Conservation (phyloP, 2,329 filamentous ascomycete species). For the Calonectria leucothoes region DNA sequence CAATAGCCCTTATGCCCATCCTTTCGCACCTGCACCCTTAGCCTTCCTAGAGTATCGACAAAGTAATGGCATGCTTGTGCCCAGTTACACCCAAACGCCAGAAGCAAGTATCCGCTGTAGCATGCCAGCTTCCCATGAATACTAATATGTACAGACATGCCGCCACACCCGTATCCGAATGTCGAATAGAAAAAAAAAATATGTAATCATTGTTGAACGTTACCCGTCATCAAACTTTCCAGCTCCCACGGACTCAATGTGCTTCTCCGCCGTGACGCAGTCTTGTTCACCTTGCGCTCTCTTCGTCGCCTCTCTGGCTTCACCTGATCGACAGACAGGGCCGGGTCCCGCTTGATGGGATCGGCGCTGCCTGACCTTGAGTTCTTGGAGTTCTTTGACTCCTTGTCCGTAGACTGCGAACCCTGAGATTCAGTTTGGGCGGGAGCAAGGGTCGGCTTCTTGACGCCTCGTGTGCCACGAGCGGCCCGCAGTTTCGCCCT, state of each 20-base stretch:
- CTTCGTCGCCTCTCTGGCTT: slow-evolving; percentile 59
- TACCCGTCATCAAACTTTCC: slow-evolving; percentile 69
- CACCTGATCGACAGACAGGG: slow-evolving; percentile 32
- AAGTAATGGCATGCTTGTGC: background rate
- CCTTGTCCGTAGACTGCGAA: slow-evolving; percentile 15
- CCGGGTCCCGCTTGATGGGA: slow-evolving; percentile 49
- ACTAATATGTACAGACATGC: slow-evolving; percentile 1
- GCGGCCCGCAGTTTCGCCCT: slow-evolving; percentile 71
- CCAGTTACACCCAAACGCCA: slow-evolving; percentile 14
- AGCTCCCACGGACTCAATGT: slow-evolving; percentile 82
- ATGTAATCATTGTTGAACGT: slow-evolving; percentile 52
- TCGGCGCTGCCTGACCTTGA: slow-evolving; percentile 44
- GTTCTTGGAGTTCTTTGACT: slow-evolving; percentile 14
- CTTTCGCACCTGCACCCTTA: background rate
- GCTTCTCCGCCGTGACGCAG: slow-evolving; percentile 74
- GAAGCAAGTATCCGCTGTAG: slow-evolving; percentile 1
- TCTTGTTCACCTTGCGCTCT: slow-evolving; percentile 65
- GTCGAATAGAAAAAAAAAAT: background rate
- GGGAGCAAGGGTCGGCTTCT: slow-evolving; percentile 43
- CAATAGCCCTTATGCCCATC: background rate
- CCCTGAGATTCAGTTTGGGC: slow-evolving; percentile 32
- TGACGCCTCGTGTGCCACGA: slow-evolving; percentile 49
- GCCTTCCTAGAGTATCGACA: slow-evolving; percentile 5
- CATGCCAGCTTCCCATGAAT: slow-evolving; percentile 4
- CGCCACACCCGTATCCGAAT: background rate